phyloP scores from a whole-genome alignment of 192 early-diverging fungal genomes.

The Entomortierella chlamydospora region DNA sequence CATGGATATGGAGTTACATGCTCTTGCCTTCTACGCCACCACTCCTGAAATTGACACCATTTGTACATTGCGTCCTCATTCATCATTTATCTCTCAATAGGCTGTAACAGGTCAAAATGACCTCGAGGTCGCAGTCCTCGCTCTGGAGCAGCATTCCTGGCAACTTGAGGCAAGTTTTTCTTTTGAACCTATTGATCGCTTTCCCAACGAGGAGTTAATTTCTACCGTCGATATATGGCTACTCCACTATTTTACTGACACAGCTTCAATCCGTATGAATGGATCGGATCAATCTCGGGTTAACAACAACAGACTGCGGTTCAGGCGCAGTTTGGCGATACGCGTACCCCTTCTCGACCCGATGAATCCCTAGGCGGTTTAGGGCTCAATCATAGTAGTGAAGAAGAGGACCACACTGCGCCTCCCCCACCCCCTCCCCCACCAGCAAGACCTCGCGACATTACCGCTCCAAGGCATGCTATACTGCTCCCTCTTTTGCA shows the following conservation, averaged over 20 bases:
- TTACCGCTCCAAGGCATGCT: constrained; percentile 10
- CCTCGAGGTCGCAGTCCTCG: constrained; percentile 43
- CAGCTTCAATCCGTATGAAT: no score
- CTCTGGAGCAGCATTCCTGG: constrained; percentile 50
- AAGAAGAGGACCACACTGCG: constrained; percentile 16
- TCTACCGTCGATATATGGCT: no score
- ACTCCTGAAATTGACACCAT: neutral
- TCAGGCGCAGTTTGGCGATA: constrained; percentile 56
- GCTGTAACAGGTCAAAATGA: constrained; percentile 51
- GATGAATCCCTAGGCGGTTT: constrained; percentile 45
- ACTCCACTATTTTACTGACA: no score
- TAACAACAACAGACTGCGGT: constrained; percentile 45
- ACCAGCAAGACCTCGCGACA: constrained; percentile 9
- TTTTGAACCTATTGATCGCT: neutral
- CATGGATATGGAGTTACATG: neutral
- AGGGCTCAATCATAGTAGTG: constrained; percentile 23
- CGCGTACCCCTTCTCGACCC: constrained; percentile 22
- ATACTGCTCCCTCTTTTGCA: neutral
- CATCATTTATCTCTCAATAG: constrained; percentile 3
- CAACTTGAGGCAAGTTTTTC: constrained; percentile 40
- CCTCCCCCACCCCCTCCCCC: constrained; percentile 44
- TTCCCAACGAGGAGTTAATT: no score
- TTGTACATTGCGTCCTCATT: neutral
- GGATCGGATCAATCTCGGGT: no score
- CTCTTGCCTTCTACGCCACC: neutral